Evolutionary conservation across 176 grass and related monocot genomes (phyloP).

Genomic region (Luzula sylvatica): DNA sequence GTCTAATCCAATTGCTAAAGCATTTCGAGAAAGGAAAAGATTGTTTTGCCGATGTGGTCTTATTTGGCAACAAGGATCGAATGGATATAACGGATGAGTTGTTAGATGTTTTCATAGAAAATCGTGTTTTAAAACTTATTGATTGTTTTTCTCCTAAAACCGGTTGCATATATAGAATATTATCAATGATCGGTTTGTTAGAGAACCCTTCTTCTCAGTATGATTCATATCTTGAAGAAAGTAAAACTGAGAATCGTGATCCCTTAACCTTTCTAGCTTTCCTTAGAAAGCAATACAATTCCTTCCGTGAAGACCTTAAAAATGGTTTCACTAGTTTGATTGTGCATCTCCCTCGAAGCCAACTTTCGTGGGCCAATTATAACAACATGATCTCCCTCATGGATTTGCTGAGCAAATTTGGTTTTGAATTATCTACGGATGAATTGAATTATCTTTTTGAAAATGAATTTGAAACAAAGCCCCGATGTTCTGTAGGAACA

Average conservation of each 20-base stretch:
- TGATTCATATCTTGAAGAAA: background rate
- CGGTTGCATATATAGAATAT: constrained; percentile 35
- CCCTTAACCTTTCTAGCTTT: constrained; percentile 14
- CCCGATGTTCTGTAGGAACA: constrained; percentile 15
- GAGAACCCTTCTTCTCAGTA: constrained; percentile 19
- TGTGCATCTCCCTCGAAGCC: constrained; percentile 35
- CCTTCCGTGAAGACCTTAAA: constrained; percentile 10
- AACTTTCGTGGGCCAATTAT: constrained; percentile 21
- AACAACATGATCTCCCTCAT: constrained; percentile 27
- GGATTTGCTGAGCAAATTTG: constrained; percentile 27
- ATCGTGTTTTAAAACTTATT: constrained; percentile 38
- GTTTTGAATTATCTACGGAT: constrained; percentile 7
- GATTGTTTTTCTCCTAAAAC: constrained; percentile 49
- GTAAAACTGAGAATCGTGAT: background rate
- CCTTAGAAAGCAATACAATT: constrained; percentile 12
- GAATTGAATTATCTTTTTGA: constrained; percentile 28
- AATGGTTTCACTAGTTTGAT: constrained; percentile 33
- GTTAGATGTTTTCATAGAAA: constrained; percentile 26
- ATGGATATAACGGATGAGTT: constrained; percentile 22
- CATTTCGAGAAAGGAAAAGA: background rate
- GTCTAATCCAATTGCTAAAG: constrained; percentile 17
- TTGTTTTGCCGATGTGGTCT: constrained; percentile 25
- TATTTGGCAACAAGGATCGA: constrained; percentile 29
- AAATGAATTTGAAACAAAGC: background rate
- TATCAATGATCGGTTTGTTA: constrained; percentile 18